A percentile compares a stretch with the other conserved stretches of the same genome.
Evolutionary conservation across 352 stramenopile species (phyloP).

Genomic region (Phytophthora pinifolia): DNA sequence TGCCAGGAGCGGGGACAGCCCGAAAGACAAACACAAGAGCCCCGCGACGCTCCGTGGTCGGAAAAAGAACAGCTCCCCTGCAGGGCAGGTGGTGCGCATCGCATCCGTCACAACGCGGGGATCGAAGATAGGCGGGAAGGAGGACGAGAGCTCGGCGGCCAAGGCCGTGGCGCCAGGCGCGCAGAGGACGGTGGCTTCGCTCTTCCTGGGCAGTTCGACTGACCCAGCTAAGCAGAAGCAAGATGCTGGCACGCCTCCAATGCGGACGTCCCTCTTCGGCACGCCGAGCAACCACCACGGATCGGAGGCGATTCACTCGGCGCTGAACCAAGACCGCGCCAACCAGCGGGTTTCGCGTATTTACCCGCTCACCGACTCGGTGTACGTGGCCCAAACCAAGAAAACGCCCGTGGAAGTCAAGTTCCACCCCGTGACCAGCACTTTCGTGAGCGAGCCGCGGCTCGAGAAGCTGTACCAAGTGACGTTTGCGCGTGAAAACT

Average conservation of each 20-base stretch:
- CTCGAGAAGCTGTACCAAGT: constrained; percentile 82
- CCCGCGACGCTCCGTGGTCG: constrained; percentile 28
- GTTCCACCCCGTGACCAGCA: constrained; percentile 73
- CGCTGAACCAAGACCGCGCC: constrained; percentile 57
- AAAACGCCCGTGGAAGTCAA: constrained; percentile 80
- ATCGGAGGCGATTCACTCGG: constrained; percentile 26
- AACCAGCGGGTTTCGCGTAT: constrained; percentile 75
- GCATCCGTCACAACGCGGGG: constrained; percentile 24
- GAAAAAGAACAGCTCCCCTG: constrained; percentile 31
- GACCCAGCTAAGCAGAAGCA: constrained; percentile 20
- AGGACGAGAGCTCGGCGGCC: constrained; percentile 40
- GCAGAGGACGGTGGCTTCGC: constrained; percentile 29
- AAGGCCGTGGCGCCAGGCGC: constrained; percentile 27
- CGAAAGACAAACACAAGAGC: constrained; percentile 6
- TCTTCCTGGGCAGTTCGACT: constrained; percentile 26
- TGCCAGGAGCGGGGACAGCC: constrained; percentile 18
- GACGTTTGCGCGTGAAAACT: constrained; percentile 81
- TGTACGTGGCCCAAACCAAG: constrained; percentile 67
- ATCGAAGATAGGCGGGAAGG: constrained; percentile 34
- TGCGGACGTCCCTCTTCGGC: constrained; percentile 17
- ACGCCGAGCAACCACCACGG: constrained; percentile 22
- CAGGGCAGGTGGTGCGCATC: constrained; percentile 23
- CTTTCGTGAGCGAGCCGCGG: constrained; percentile 68
- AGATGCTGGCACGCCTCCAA: constrained; percentile 8
- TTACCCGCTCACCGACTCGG: constrained; percentile 71